These are phyloP conservation scores for Termitomyces sp. DNA, from an alignment of 768 basidiomycete species.

Conservation along the genomic window DNA sequence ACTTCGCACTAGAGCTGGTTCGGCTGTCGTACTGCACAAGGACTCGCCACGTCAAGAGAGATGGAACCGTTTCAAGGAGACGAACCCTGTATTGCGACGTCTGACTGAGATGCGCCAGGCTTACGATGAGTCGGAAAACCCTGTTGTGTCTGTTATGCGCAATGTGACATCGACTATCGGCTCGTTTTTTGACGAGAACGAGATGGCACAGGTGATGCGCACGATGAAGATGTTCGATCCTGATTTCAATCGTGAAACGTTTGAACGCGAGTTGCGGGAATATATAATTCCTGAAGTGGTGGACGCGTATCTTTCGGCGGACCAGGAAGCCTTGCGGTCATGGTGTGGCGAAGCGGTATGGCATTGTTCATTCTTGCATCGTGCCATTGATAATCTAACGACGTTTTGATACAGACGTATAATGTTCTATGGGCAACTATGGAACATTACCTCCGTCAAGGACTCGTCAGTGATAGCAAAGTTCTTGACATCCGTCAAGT, in stretches of 20 bases:
- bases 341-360: slow-evolving; percentile 98
- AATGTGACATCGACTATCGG: slow-evolving; percentile 83
- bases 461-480: slow-evolving; percentile 88
- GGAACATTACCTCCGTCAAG: slow-evolving; percentile 89
- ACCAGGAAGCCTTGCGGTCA: slow-evolving; percentile 75
- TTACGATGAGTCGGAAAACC: slow-evolving; percentile 93
- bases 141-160: slow-evolving; percentile 77
- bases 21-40: slow-evolving; percentile 80
- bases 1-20: slow-evolving; percentile 67
- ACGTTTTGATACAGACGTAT: slow-evolving; percentile 61
- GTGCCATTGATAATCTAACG: not conserved
- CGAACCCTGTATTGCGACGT: slow-evolving; percentile 69
- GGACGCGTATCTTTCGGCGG: slow-evolving; percentile 91
- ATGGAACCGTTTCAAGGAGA: slow-evolving; percentile 78
- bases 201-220: slow-evolving; percentile 92
- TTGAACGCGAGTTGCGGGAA: slow-evolving; percentile 88
- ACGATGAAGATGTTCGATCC: slow-evolving; percentile 89
- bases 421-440: slow-evolving; percentile 99
- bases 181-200: slow-evolving; percentile 94
- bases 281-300: slow-evolving; percentile 98
- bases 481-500: slow-evolving; percentile 97
- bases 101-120: slow-evolving; percentile 57
- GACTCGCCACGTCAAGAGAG: slow-evolving; percentile 74
- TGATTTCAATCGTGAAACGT: slow-evolving; percentile 77
- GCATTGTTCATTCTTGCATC: slow-evolving; percentile 3